A percentile compares a stretch with the other conserved stretches of the same genome.
Evolutionary conservation across 2,329 filamentous ascomycete species (phyloP).

Genomic region (Colletotrichum kahawae): DNA sequence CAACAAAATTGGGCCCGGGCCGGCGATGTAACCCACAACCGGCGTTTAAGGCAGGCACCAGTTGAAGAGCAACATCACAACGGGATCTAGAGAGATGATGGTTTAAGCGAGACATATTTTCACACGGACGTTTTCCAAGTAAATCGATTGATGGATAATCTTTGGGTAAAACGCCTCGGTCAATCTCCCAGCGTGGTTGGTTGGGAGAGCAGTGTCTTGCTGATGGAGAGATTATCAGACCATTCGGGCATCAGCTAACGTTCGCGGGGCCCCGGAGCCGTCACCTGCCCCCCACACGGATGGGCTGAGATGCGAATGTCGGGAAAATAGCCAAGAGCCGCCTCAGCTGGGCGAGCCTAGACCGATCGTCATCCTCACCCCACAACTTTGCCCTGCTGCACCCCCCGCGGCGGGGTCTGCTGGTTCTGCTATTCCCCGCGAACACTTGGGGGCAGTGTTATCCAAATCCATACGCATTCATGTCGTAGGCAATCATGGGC

Average conservation of each 20-base stretch:
- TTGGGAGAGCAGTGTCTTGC: neutral
- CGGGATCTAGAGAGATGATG: accelerated
- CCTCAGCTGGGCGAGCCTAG: neutral
- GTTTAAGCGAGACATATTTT: neutral
- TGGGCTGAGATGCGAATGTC: neutral
- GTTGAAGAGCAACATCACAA: accelerated
- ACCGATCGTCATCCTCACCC: constrained; percentile 7
- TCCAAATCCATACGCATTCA: accelerated
- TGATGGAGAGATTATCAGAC: neutral
- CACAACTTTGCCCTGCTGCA: neutral
- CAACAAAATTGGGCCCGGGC: neutral
- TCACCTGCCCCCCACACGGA: neutral
- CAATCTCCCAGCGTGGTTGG: neutral
- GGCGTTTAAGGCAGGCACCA: accelerated
- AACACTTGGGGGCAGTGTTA: accelerated
- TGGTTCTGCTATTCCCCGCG: neutral
- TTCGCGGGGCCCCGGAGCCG: neutral
- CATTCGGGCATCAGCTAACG: neutral
- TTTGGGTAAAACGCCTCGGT: accelerated
- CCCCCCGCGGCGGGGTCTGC: neutral
- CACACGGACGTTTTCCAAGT: accelerated
- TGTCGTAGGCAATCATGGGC: neutral
- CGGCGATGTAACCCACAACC: neutral
- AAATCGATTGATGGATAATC: neutral
- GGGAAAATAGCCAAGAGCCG: neutral